Percentiles rank a stretch among this genome's conserved stretches.
phyloP scores from a whole-genome alignment of 768 basidiomycete genomes.

The Boletus rubroflammeus region DNA sequence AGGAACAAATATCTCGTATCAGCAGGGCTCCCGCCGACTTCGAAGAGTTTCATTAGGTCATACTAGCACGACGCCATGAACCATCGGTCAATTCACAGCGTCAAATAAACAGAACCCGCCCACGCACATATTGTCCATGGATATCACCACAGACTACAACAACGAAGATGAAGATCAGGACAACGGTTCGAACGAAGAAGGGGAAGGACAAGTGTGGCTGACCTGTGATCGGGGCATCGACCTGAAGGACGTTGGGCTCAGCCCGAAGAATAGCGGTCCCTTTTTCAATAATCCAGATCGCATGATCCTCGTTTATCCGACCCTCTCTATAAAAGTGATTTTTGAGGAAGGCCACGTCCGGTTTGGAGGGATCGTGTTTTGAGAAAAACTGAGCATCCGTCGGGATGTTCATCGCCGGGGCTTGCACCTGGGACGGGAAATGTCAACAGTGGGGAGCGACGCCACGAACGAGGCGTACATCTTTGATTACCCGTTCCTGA shows the following conservation, averaged over 20 bases:
- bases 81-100: slow-evolving; percentile 16
- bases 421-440: slow-evolving; percentile 72
- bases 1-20: slow-evolving; percentile 91
- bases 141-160: slow-evolving; percentile 95
- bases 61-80: slow-evolving; percentile 46
- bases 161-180: slow-evolving; percentile 5
- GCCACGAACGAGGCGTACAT: slow-evolving; percentile 50
- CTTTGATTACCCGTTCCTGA: slow-evolving; percentile 93
- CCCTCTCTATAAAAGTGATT: slow-evolving; percentile 99
- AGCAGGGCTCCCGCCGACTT: slow-evolving; percentile 92
- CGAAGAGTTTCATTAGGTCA: slow-evolving; percentile 93
- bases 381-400: slow-evolving; percentile 95
- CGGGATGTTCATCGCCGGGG: slow-evolving; percentile 90
- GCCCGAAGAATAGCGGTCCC: slow-evolving; percentile 77
- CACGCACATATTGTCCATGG: slow-evolving; percentile 94
- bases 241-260: slow-evolving; percentile 88
- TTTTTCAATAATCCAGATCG: slow-evolving; percentile 87
- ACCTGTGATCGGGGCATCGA: slow-evolving; percentile 99
- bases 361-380: slow-evolving; percentile 77
- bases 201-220: neutral
- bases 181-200: neutral
- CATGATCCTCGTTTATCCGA: slow-evolving; percentile 89
- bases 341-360: slow-evolving; percentile 94
- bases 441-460: slow-evolving; percentile 7
- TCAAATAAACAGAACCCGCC: slow-evolving; percentile 3